Conservation (phyloP, 2,329 filamentous ascomycete species). For the Cercospora janseana region DNA sequence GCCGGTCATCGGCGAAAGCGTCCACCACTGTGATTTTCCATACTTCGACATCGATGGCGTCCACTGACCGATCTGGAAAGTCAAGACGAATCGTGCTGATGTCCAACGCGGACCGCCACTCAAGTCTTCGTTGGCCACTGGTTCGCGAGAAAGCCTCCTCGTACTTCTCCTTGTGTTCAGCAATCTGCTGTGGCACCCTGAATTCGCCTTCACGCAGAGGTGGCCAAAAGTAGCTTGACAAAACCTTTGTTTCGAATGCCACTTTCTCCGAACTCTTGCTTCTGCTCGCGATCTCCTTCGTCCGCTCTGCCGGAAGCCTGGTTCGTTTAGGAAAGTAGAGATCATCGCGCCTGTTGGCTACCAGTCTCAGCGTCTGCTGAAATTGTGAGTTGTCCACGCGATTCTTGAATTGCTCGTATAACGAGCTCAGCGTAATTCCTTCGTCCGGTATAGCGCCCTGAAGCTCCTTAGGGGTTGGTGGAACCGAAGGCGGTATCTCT, state of each 20-base stretch:
- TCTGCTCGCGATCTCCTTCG: conserved; percentile 6
- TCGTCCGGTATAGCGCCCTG: conserved; percentile 38
- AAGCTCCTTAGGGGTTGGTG: conserved; percentile 35
- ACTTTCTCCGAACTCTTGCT: neutral
- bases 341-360: conserved; percentile 32
- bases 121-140: conserved; percentile 81
- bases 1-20: conserved; percentile 59
- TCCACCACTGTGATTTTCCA: conserved; percentile 88
- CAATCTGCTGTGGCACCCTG: conserved; percentile 58
- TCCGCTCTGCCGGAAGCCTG: conserved; percentile 24
- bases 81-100: conserved; percentile 73
- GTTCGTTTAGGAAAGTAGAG: conserved; percentile 34
- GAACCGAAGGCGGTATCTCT: conserved; percentile 17
- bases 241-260: conserved; percentile 58
- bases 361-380: conserved; percentile 29
- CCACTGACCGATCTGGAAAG: conserved; percentile 73
- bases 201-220: conserved; percentile 70
- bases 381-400: conserved; percentile 33
- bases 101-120: conserved; percentile 80
- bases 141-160: conserved; percentile 72
- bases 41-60: conserved; percentile 68
- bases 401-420: conserved; percentile 32
- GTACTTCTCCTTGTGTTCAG: conserved; percentile 66
- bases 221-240: conserved; percentile 94
- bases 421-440: conserved; percentile 37